Base-by-base conservation (phyloP, 2,329 filamentous ascomycete species). In the Didymella pinodella region DNA sequence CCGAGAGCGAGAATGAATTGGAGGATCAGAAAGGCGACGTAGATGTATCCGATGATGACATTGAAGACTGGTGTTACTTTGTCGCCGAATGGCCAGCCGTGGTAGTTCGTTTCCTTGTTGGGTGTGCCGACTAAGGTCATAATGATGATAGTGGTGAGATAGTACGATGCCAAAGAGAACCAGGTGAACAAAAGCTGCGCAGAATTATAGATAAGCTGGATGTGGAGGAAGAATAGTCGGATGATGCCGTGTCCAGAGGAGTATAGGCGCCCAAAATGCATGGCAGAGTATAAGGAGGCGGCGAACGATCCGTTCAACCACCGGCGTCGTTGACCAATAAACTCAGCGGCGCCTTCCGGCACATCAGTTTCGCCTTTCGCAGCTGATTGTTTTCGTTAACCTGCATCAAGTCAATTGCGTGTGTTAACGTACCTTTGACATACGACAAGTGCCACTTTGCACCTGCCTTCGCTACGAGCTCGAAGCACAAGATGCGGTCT, bases 311-410 rank as follows among this genome's bases (percentile, higher is more conserved):
- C 94, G 84, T 97, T 97, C 67, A 97, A 84, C 94, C 94, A 97
- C 83, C 94, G 89, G 83, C 93, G 89, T 83, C 93, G 91, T 81
- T 97, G 94, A 63, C 90, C 89, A 81, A 97, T 97, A 79, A 97
- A 97, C 78, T 97, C 94, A 28, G 93, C 83, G 57, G 93, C 93
- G 77, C 92, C 93, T 81, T 97, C 93, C 41, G 93, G 94, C 65
- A 97, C 94, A 81, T 97, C 93, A 20, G 93, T 97, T 80, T 97
- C 94, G 79, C 90, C 93, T 86, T 96, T 97, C 75, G 93, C 94
- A 41, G 93, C 90, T 83, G 97, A 97, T 4, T n/a, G 5, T 12
- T 18, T n/a, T 49, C n/a, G 36, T 43, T 34, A 34, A 3, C 14
- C 11, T 14, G 31, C 3, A 31, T 10, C 29, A 10, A 34, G 31